phyloP scores from a whole-genome alignment of 345 rosid species.

The Acer negundo region DNA sequence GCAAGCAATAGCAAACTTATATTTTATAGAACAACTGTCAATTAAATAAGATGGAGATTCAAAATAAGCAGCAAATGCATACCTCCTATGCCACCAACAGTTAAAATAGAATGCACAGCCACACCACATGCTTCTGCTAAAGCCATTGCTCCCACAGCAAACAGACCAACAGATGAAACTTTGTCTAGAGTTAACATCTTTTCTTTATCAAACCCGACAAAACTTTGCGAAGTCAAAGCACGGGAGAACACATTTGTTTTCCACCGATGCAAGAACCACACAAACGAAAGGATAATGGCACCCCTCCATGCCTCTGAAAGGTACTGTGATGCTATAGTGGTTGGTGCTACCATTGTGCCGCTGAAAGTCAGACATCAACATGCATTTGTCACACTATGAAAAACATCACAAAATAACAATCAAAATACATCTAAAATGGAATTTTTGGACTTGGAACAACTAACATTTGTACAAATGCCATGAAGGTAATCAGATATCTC shows the following conservation, averaged over 20 bases:
- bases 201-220: conserved; percentile 56
- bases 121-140: conserved; percentile 95
- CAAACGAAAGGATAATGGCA: conserved; percentile 69
- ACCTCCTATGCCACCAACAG: conserved; percentile 99
- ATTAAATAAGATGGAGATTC: neutral
- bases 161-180: conserved; percentile 80
- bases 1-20: neutral
- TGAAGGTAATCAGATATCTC: conserved; percentile 73
- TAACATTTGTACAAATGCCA: conserved; percentile 83
- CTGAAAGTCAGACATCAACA: conserved; percentile 43
- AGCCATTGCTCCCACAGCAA: conserved; percentile 76
- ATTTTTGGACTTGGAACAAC: conserved; percentile 22
- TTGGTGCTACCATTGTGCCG: conserved; percentile 84
- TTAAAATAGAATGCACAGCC: conserved; percentile 90
- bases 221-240: conserved; percentile 44
- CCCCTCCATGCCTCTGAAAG: conserved; percentile 69
- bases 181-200: conserved; percentile 73
- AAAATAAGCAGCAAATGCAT: neutral
- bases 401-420: neutral
- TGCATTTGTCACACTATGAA: neutral
- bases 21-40: neutral
- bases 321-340: conserved; percentile 71
- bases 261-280: conserved; percentile 93
- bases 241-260: conserved; percentile 70
- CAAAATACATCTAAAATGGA: neutral